Base-by-base conservation (phyloP, 2,329 filamentous ascomycete genomes). In the Chalaropsis ovoidea region DNA sequence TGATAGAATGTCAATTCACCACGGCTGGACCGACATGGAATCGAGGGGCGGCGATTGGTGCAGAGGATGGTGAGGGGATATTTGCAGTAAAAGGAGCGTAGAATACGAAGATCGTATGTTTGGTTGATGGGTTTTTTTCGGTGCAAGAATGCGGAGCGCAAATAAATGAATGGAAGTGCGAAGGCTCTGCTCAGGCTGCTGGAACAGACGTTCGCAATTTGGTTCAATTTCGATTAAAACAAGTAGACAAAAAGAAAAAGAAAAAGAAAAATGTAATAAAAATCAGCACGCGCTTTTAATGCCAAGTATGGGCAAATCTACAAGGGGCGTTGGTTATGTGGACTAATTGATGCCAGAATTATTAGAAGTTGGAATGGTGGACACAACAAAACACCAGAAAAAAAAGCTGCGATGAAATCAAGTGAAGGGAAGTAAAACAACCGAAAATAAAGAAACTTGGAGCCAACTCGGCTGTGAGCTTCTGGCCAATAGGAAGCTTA, bases 1-100 rank as follows among this genome's bases (percentile, higher is more conserved):
- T 78, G 68, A 68, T 75, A 61, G 17, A 52, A 62, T 67, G 19
- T 63, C 15, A 31, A 63, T 62, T 61, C 42, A 64, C 19, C 42
- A 60, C 49, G 41, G 52, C 15, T 31, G 11, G 43, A 42, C 54
- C 43, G 54, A 63, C 65, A 67, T 67, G 49, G 62, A 63, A 45
- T 42, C 24, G 13, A 61, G 10, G 24, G 27, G 41, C n/a, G 31
- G 42, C 17, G 19, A 49, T n/a, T 54, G 52, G 45, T 35, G 27
- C 47, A 24, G 47, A 60, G 15, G 13, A 43, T 45, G 13, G 31
- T 11, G 19, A 24, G 22, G 10, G 10, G 15, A 24, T 31, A 10
- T 6, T 39, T 39, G 4, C 35, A 19, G 49, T 31, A 17, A 39
- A 62, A 62, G 4, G 42, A 31, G 45, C 4, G 61, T 11, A 22